These are phyloP conservation scores for Myriosclerotinia duriaeana DNA, from an alignment of 2,329 filamentous ascomycete genomes.

Conservation along the genomic window DNA sequence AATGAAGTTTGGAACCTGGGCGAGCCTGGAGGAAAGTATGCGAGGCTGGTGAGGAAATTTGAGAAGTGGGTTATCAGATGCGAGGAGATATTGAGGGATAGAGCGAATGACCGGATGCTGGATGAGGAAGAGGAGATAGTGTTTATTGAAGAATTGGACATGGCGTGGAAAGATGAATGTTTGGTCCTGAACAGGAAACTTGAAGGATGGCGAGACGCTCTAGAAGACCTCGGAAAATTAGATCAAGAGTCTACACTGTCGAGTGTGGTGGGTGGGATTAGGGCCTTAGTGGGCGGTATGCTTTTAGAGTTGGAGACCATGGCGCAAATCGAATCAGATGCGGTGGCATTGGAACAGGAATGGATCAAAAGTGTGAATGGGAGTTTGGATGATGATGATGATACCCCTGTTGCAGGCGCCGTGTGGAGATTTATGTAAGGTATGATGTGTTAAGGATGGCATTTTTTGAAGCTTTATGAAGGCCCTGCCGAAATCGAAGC, in stretches of 20 bases:
- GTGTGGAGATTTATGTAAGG: slow-evolving; percentile 34
- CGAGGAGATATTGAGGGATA: slow-evolving; percentile 49
- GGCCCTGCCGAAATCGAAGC: background rate
- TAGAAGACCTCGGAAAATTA: slow-evolving; percentile 48
- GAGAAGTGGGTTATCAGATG: slow-evolving; percentile 57
- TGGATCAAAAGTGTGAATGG: slow-evolving; percentile 58
- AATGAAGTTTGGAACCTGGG: slow-evolving; percentile 58
- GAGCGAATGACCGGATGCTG: slow-evolving; percentile 36
- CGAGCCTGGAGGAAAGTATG: slow-evolving; percentile 56
- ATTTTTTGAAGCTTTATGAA: background rate
- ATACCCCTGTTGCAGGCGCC: slow-evolving; percentile 35
- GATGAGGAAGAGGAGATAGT: slow-evolving; percentile 42
- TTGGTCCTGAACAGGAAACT: slow-evolving; percentile 53
- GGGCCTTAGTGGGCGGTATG: slow-evolving; percentile 57
- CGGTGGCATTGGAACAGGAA: slow-evolving; percentile 54
- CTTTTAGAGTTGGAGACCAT: slow-evolving; percentile 61
- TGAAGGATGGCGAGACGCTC: slow-evolving; percentile 52
- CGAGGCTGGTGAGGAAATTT: slow-evolving; percentile 55
- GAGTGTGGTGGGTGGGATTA: slow-evolving; percentile 50
- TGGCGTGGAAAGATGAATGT: slow-evolving; percentile 59
- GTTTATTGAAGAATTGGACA: slow-evolving; percentile 57
- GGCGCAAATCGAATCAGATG: slow-evolving; percentile 60
- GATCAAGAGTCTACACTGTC: slow-evolving; percentile 45
- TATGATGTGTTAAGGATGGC: background rate
- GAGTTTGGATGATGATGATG: slow-evolving; percentile 19